A percentile compares a stretch with the other conserved stretches of the same genome.
These are phyloP conservation scores for Ophiocordyceps robertsii DNA, from an alignment of 2,329 filamentous ascomycete genomes.

Conservation along the genomic window DNA sequence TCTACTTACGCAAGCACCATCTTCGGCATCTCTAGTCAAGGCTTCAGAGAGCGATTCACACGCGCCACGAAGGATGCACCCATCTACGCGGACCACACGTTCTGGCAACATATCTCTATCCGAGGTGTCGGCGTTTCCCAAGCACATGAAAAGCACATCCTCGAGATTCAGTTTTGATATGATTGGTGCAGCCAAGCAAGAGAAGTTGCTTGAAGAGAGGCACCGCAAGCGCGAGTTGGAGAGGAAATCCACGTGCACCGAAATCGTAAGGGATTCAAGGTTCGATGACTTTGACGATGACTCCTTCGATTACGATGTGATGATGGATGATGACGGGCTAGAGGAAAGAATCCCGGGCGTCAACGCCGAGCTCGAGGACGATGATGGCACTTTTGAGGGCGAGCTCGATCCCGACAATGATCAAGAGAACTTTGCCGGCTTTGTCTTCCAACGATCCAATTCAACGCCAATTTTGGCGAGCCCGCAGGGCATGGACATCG, in stretches of 20 bases:
- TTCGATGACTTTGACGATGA: conserved; percentile 52
- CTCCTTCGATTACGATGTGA: conserved; percentile 45
- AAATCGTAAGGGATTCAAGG: conserved; percentile 33
- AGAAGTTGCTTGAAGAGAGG: conserved; percentile 58
- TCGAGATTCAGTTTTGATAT: conserved; percentile 77
- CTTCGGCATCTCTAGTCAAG: conserved; percentile 8
- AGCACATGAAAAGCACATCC: conserved; percentile 62
- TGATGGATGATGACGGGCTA: conserved; percentile 51
- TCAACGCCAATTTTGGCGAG: conserved; percentile 36
- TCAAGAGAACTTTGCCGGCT: conserved; percentile 48
- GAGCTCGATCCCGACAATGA: conserved; percentile 36
- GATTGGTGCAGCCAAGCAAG: conserved; percentile 52
- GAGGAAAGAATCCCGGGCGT: conserved; percentile 54
- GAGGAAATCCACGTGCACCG: conserved; percentile 30
- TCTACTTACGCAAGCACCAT: conserved; percentile 6
- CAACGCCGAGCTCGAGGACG: conserved; percentile 17
- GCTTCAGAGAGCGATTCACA: conserved; percentile 8
- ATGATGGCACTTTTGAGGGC: conserved; percentile 1
- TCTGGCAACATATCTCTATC: conserved; percentile 42
- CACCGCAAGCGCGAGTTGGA: conserved; percentile 55
- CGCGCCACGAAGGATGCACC: conserved; percentile 6
- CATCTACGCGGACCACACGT: conserved; percentile 20
- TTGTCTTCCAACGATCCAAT: conserved; percentile 42
- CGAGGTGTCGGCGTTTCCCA: conserved; percentile 37
- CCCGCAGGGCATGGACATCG: conserved; percentile 31